Evolutionary conservation across 2,329 filamentous ascomycete genomes (phyloP), one percentile per base, ranked within the genome.

Genomic region (Calonectria ilicicola): DNA sequence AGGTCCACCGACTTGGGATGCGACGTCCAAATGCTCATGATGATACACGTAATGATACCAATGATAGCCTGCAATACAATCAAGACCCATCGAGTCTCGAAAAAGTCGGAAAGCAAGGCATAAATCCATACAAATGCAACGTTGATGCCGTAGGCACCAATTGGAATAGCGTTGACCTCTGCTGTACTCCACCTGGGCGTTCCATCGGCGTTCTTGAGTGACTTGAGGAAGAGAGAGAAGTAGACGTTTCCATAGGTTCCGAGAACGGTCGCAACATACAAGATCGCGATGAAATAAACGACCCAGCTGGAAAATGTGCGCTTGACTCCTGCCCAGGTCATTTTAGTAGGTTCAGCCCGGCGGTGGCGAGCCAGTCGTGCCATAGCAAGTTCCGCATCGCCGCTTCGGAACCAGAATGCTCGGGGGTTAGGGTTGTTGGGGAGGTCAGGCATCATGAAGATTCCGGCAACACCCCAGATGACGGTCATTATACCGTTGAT

Each of bases 71-170:
- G 88, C 3, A 82, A 77, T 5, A 90, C 81, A 32, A 90, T 86
- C 6, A 90, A 80, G 0, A 83, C 85, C 88, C 88, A 90, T 42
- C 88, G 81, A 0, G 87, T 89, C 44, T 83, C 83, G 1, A 90
- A 76, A 10, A 85, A 77, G 77, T 90, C 88, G 0, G 88, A 90
- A 0, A 89, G 77, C 17, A 5, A 88, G 81, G 2, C 88, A 87
- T 88, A 90, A 19, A 88, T 84, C 88, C 88, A 89, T 1, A 89
- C 88, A 35, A 86, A 86, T 5, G 90, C 82, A 0, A 91, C 75
- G 35, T 82, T 80, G 2, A 82, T 74, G 5, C 77, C 82, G 23
- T 79, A 82, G 2, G 81, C 85, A 0, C 84, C 84, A 0, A 87
- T 88, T 0, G 87, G 87, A 63, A 88, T 88, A 23, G 85, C 86